phyloP scores from a whole-genome alignment of 441 rosid genomes.

The Erysimum cheiri region DNA sequence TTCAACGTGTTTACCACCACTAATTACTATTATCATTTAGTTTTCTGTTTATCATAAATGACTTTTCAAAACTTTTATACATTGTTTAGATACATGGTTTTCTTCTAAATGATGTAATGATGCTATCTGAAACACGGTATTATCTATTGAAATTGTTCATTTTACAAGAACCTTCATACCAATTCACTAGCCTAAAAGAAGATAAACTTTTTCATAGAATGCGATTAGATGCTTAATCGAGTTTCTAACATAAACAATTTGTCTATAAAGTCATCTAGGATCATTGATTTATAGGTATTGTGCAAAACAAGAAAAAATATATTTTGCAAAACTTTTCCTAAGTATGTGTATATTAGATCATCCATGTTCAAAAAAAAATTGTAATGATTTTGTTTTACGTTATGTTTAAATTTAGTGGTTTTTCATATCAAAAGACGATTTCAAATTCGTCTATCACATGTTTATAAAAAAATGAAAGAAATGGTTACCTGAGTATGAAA shows the following conservation, averaged over 20 bases:
- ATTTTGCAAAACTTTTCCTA: no score
- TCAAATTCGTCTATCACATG: no score
- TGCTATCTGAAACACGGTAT: neutral
- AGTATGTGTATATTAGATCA: neutral
- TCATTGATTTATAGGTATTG: no score
- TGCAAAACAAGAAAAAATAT: neutral
- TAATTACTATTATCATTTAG: neutral
- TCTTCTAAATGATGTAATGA: neutral
- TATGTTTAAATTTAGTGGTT: neutral
- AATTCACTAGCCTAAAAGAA: neutral
- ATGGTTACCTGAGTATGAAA: no score
- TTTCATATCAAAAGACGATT: neutral
- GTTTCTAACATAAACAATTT: neutral
- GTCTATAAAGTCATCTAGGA: neutral
- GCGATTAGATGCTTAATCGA: neutral
- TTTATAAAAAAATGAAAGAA: no score
- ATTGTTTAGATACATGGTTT: neutral
- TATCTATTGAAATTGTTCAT: neutral
- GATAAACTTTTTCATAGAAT: neutral
- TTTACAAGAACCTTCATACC: neutral
- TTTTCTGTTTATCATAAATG: neutral
- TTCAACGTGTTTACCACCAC: neutral
- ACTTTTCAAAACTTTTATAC: neutral
- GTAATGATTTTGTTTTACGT: neutral
- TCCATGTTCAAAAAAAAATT: neutral